Base-by-base conservation (phyloP, 768 basidiomycete genomes). In the Lentinula raphanica region DNA sequence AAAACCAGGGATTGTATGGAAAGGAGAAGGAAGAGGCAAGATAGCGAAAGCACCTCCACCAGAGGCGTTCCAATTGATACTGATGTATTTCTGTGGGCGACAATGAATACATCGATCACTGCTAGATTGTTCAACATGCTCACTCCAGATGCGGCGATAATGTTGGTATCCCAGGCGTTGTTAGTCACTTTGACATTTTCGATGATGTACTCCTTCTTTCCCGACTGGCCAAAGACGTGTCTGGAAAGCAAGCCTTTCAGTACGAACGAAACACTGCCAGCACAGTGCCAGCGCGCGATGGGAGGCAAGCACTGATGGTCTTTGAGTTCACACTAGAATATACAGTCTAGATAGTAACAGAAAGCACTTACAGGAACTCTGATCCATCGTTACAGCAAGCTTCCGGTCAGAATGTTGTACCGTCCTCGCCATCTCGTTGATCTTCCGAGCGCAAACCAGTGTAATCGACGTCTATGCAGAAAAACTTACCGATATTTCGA, bases 41-140 rank as follows among this genome's bases (percentile, higher is more conserved):
- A 99, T 87, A n/a, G 87, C 90, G 67, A 98, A 98, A 3, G 97
- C 95, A 56, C 93, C 93, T 21, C 93, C 93, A 19, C 93, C 92
- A 0, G 90, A 92, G 13, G 90, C 80, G 69, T 92, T 92, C 92
- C 94, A 98, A 80, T 98, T 98, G 53, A 98, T 75, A 58, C 90
- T 90, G 67, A 98, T 76, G 72, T 95, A 98, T 75, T 83, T 80
- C 83, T 90, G 62, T 62, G 31, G 45, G 60, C 45, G 27, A 58
- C 19, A 60, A 25, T 38, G 56, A 56, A 25, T 50, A 27, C n/a
- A 29, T 44, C 9, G 27, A 45, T 39, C 5, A 28, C 5, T 15
- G 28, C 1, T 7, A 36, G 36, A 60, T 29, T 31, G 8, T 46
- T 56, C 13, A 23, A 54, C 17, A 13, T n/a, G 62, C 84, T 69